Evolutionary conservation across 1,284 basidiomycete genomes (phyloP).

Genomic region (Heterobasidion parviporum): DNA sequence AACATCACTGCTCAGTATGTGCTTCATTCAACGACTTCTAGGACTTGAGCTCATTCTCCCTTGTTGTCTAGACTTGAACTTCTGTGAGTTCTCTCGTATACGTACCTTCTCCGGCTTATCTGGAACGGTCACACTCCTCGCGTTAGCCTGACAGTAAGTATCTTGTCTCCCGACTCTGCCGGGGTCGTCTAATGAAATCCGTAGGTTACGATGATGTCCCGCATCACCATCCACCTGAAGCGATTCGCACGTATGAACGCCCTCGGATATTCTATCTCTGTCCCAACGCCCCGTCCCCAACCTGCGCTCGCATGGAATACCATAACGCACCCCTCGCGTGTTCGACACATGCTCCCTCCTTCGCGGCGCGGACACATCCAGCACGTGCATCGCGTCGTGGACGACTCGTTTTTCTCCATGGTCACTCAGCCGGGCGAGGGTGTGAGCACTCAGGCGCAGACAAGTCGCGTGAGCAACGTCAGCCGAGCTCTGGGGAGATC

Average conservation of each 20-base stretch:
- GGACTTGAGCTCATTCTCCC: neutral
- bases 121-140: neutral
- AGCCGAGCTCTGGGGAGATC: too few species aligned
- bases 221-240: conserved; percentile 40
- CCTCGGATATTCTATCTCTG: neutral
- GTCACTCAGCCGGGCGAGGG: neutral
- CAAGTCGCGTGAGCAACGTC: too few species aligned
- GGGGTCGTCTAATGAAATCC: conserved; percentile 13
- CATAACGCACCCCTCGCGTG: neutral
- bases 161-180: neutral
- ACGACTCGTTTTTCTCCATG: conserved; percentile 3
- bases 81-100: conserved; percentile 29
- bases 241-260: conserved; percentile 1
- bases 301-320: neutral
- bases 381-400: neutral
- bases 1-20: conserved; percentile 49
- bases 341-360: neutral
- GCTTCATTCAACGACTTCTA: neutral
- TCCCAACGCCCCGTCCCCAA: neutral
- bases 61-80: conserved; percentile 32
- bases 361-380: neutral
- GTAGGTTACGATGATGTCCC: conserved; percentile 44
- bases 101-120: neutral
- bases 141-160: conserved; percentile 14
- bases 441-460: neutral